These are phyloP conservation scores for Candolleomyces eurysporus DNA, from an alignment of 768 basidiomycete genomes.

Conservation along the genomic window DNA sequence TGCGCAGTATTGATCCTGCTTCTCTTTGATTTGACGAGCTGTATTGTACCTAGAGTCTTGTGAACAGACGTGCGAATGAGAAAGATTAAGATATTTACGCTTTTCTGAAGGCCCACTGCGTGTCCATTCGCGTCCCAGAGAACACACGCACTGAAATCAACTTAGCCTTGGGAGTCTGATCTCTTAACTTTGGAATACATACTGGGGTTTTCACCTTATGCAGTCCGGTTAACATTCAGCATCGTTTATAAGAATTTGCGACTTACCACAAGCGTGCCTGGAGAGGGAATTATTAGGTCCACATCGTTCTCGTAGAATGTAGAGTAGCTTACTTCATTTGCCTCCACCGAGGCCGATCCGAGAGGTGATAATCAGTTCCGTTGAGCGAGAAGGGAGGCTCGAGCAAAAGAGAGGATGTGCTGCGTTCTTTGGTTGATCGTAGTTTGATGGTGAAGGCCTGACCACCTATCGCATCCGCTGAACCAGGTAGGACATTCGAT, in stretches of 20 bases:
- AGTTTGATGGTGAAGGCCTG: constrained; percentile 85
- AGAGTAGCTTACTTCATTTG: constrained; percentile 62
- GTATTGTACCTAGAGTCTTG: constrained; percentile 50
- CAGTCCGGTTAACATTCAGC: background rate
- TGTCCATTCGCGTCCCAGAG: constrained; percentile 58
- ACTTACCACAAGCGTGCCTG: constrained; percentile 50
- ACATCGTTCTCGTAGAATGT: background rate
- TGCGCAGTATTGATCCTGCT: constrained; percentile 63
- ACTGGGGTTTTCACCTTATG: constrained; percentile 57
- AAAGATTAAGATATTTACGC: constrained; percentile 32
- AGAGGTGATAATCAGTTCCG: constrained; percentile 35
- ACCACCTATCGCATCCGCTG: constrained; percentile 67
- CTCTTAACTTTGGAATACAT: constrained; percentile 13
- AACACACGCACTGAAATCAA: constrained; percentile 39
- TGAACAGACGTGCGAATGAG: constrained; percentile 17
- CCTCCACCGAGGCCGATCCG: constrained; percentile 52
- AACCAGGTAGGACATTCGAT: constrained; percentile 70
- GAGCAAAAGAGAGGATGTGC: constrained; percentile 71
- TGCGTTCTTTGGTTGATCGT: constrained; percentile 67
- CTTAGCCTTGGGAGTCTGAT: constrained; percentile 6
- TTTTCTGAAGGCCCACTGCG: constrained; percentile 61
- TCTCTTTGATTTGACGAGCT: constrained; percentile 57
- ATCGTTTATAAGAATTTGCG: background rate
- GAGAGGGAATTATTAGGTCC: background rate
- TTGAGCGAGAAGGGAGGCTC: constrained; percentile 66